A percentile compares a stretch with the other conserved stretches of the same genome.
These are phyloP conservation scores for Phaseolus lunatus DNA, from an alignment of 306 rosid species.

Conservation along the genomic window DNA sequence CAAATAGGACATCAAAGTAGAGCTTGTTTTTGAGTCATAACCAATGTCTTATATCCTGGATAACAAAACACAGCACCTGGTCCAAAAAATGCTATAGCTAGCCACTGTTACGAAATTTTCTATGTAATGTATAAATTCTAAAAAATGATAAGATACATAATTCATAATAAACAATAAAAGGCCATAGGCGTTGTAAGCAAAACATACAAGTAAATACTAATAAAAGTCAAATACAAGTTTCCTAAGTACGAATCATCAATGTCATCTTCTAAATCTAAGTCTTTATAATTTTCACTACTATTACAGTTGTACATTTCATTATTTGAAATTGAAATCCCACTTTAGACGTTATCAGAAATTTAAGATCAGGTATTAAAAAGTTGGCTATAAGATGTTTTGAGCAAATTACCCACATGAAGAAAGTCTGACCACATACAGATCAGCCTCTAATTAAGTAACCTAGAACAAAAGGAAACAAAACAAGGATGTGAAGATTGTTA, in stretches of 20 bases:
- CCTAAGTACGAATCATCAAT: neutral
- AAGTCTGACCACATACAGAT: constrained; percentile 11
- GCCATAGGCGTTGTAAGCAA: neutral
- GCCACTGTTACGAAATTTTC: neutral
- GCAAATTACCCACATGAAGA: constrained; percentile 28
- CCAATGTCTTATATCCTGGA: neutral
- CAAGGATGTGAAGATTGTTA: constrained; percentile 25
- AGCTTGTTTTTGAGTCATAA: neutral
- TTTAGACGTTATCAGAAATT: constrained; percentile 18
- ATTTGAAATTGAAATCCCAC: neutral
- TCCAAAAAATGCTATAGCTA: neutral
- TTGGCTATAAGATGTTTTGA: constrained; percentile 6
- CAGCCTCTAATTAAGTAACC: constrained; percentile 35
- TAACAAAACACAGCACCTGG: neutral
- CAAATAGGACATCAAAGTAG: neutral
- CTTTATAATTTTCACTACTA: neutral
- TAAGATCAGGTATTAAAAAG: constrained; percentile 14
- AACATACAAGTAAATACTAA: neutral
- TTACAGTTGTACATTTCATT: neutral
- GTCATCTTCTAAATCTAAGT: neutral
- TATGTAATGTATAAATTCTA: neutral
- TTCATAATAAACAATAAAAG: neutral
- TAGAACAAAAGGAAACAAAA: constrained; percentile 10
- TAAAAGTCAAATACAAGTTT: neutral
- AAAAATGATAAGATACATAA: neutral